Base-by-base conservation (phyloP, 2,329 filamentous ascomycete species). In the Cladosporium velox region DNA sequence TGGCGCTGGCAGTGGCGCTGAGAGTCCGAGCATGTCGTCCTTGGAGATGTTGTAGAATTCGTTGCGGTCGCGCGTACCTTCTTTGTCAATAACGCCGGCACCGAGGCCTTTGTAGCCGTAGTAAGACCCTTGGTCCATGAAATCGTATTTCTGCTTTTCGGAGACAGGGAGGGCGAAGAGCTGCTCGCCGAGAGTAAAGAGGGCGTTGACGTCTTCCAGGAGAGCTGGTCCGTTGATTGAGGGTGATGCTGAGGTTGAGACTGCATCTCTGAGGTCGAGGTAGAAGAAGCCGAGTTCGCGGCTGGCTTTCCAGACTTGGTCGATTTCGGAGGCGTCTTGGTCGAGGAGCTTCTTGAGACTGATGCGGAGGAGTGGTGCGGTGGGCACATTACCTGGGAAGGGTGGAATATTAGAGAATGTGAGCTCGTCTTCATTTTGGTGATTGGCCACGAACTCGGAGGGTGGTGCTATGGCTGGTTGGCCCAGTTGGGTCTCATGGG, bases 31-130 rank as follows among this genome's bases (percentile, higher is more conserved):
- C 35, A 86, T 79, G 64, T 85, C 83, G 69, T 86, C 83, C 76
- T 86, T 86, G 12, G 81, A 82, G 28, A 83, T 80, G 72, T 86
- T 86, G 73, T 85, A 86, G 65, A 85, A 85, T 67, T 86, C 84
- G 67, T 85, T 84, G 44, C 81, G 74, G 68, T 86, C 84, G 30
- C 75, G 72, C 6, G 81, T 85, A 0, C 85, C 85, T 24, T 79
- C 67, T 6, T 74, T 74, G 68, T 87, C 84, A 12, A 84, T 76
- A 0, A 83, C 73, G 4, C 78, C 78, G 35, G 67, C 61, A 24
- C 69, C 70, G 32, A 70, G 59, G 10, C 70, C 71, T 65, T 76
- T 74, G 65, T 85, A 85, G 4, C 85, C 85, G 68, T 83, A 85
- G 65, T 86, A 87, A 2, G 79, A 83, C 12, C 81, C 80, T 64